phyloP scores from a whole-genome alignment of 1,284 basidiomycete species.

The Moesziomyces parantarcticus region DNA sequence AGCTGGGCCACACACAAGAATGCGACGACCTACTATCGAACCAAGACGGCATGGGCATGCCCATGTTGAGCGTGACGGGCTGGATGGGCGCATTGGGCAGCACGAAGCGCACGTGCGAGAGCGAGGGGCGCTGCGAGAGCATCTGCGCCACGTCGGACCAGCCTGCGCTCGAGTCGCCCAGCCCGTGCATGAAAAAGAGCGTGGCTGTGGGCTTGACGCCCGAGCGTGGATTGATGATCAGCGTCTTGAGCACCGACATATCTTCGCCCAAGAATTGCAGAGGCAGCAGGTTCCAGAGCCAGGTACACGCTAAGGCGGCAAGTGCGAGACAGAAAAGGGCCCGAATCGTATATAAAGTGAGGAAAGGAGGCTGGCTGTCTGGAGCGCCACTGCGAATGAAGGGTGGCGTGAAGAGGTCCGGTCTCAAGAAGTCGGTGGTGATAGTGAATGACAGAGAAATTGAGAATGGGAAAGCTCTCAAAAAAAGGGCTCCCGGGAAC shows the following conservation, averaged over 20 bases:
- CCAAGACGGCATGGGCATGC: conserved; percentile 67
- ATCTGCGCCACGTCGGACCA: conserved; percentile 66
- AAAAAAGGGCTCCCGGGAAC: background rate
- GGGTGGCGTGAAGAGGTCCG: no score
- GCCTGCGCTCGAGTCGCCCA: conserved; percentile 64
- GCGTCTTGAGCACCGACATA: conserved; percentile 61
- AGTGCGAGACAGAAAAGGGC: background rate
- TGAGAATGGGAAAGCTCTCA: background rate
- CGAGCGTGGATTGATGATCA: conserved; percentile 60
- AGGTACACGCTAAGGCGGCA: conserved; percentile 12
- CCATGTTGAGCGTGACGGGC: conserved; percentile 66
- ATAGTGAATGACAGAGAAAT: background rate
- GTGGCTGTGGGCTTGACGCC: conserved; percentile 61
- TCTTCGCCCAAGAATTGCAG: conserved; percentile 5
- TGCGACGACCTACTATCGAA: conserved; percentile 64
- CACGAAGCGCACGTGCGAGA: conserved; percentile 65
- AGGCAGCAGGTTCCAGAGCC: background rate
- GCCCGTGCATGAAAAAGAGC: conserved; percentile 64
- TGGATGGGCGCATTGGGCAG: conserved; percentile 66
- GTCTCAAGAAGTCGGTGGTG: background rate
- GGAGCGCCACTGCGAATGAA: background rate
- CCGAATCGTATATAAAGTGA: conserved; percentile 7
- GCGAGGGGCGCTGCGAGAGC: conserved; percentile 60
- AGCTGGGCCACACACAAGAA: conserved; percentile 45
- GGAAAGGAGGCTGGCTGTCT: background rate